Evolutionary conservation across 441 rosid species (phyloP), one percentile per base, ranked within the genome.

Genomic region (Populus hybrid): DNA sequence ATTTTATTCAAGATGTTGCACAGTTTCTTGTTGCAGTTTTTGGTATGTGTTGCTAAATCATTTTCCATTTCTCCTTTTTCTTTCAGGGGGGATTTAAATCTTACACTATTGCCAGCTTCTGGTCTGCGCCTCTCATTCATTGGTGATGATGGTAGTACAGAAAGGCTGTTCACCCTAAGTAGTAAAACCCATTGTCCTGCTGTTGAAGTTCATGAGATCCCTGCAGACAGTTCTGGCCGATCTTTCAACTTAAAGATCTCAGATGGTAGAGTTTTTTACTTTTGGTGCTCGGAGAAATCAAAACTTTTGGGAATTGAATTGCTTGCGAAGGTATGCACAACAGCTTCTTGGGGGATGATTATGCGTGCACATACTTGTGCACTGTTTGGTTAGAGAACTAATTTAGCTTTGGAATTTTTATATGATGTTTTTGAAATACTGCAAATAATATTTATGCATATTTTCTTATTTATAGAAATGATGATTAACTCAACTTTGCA

Each of bases 221-320:
- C 76, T 19, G 89, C 87, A 28, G 99, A 95, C 85, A 75, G 76
- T 83, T 90, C 99, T 82, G 97, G 97, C 53, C 86, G 98, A 86
- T 91, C 98, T 50, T 94, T 95, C 71, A 83, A 74, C 74, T 76
- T 94, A 82, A 90, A 85, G 78, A 64, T 79, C 53, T 87, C 89
- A 69, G 88, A 91, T 79, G 90, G 85, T 35, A 83, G 83, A 75
- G 84, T 69, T 30, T 91, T 87, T 76, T 91, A 89, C 88, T 95
- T 87, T 63, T 95, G 99, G 99, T 90, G 97, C 85, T 89, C 97
- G 1, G 99, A 95, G 89, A 95, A 89, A 84, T 91, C 93, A 28
- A 91, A 87, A 83, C 97, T 91, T 80, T 75, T 94, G 76, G 98
- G 97, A 82, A 42, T 77, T 78, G 99, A 95, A 87, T 87, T 95